phyloP scores from a whole-genome alignment of 1,284 basidiomycete genomes.

The Ustilago trichophora region DNA sequence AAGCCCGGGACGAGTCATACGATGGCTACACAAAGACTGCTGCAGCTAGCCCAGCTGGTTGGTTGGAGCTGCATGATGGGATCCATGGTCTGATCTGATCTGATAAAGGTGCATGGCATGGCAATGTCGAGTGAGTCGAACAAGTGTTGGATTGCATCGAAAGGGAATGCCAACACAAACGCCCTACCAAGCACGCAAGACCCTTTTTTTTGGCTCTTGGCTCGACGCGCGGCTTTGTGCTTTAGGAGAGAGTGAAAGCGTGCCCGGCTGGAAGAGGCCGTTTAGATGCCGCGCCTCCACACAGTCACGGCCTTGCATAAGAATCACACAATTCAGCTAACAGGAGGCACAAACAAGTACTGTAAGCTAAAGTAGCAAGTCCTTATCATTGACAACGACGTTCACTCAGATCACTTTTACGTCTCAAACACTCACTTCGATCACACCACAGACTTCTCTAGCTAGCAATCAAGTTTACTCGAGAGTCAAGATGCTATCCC shows the following conservation, averaged over 20 bases:
- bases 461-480: too few relatives aligned
- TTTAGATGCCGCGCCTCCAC: constrained; percentile 34
- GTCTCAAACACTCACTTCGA: too few relatives aligned
- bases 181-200: constrained; percentile 13
- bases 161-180: too few relatives aligned
- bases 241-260: background rate
- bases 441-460: too few relatives aligned
- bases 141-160: too few relatives aligned
- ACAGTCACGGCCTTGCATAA: constrained; percentile 14
- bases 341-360: background rate
- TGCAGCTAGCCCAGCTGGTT: too few relatives aligned
- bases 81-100: constrained; percentile 6
- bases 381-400: background rate
- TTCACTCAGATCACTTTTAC: too few relatives aligned
- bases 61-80: too few relatives aligned
- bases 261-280: constrained; percentile 2
- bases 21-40: too few relatives aligned
- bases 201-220: constrained; percentile 3
- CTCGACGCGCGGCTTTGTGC: background rate
- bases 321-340: too few relatives aligned
- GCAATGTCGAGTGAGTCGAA: too few relatives aligned
- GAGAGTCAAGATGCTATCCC: constrained; percentile 31
- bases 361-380: background rate
- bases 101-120: constrained; percentile 8
- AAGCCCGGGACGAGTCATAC: too few relatives aligned